Base-by-base conservation (phyloP, 768 basidiomycete species). In the Lyophyllum decastes region DNA sequence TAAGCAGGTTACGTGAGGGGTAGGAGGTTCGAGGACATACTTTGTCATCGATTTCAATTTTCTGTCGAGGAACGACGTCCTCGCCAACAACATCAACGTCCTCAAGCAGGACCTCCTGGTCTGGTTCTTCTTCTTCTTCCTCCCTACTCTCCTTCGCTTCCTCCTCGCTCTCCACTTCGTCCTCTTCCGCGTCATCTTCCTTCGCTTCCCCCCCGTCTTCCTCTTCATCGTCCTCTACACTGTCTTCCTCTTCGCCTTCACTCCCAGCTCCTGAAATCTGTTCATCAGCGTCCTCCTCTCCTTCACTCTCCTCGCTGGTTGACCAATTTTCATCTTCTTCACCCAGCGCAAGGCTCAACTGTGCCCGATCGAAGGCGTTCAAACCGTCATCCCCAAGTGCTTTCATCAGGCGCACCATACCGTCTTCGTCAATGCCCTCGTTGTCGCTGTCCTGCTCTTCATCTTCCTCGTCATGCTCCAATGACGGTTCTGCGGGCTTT, bases 31-130 rank as follows among this genome's bases (percentile, higher is more conserved):
- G 52, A 55, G 47, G 27, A 76, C 84, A 46, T 50, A 90, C 94
- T 64, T 82, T 82, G 73, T 95, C 91, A 77, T 95, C 86, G 53
- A 92, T 84, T 62, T 88, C 87, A 46, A 93, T 73, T 76, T 94
- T 95, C 78, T 89, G 88, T 57, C 78, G 79, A n/a, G 89, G 92
- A 26, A 94, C 81, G 1, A 78, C 83, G 66, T 96, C 95, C 55
- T 92, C 89, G 60, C 94, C 91, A 14, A 93, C 78, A 17, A 80
- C 82, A 17, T 87, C 86, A 6, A 84, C 74, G 40, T 92, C 89
- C 62, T 94, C 92, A 10, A 94, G 72, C 0, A 82, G 78, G 27
- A 92, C 68, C 11, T 76, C 80, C 14, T 81, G 76, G 14, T 76
- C 78, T 2, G 69, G 76, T 2, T 75, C 76, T 0, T 71, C 70